Conservation (phyloP, 345 rosid species). For the Pugionium cornutum region DNA sequence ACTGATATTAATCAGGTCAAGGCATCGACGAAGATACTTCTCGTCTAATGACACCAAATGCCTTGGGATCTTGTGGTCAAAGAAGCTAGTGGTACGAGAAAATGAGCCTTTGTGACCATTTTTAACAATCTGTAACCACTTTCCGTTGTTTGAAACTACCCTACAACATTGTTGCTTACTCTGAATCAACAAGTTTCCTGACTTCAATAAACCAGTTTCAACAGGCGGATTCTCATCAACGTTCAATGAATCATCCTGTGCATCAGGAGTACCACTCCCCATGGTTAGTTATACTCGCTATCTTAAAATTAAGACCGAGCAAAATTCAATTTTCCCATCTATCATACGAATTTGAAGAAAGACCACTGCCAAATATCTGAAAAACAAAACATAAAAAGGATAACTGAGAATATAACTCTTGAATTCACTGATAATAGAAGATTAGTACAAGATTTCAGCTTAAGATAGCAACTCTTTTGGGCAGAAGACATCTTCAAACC, state of each 20-base stretch:
- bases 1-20: slow-evolving; percentile 58
- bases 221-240: slow-evolving; percentile 34
- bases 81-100: slow-evolving; percentile 44
- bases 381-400: slow-evolving; percentile 14
- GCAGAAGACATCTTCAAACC: slow-evolving; percentile 6
- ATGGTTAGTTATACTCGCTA: slow-evolving; percentile 41
- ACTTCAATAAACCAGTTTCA: slow-evolving; percentile 27
- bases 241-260: slow-evolving; percentile 48
- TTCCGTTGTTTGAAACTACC: slow-evolving; percentile 46
- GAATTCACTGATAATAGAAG: not conserved
- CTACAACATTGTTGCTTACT: slow-evolving; percentile 43
- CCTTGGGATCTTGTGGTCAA: slow-evolving; percentile 67
- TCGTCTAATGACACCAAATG: slow-evolving; percentile 72
- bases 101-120: slow-evolving; percentile 51
- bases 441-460: not conserved
- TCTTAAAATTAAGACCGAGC: slow-evolving; percentile 15
- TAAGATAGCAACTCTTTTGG: not conserved
- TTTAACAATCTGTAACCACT: slow-evolving; percentile 53
- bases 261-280: slow-evolving; percentile 47
- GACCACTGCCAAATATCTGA: slow-evolving; percentile 26
- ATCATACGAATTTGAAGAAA: not conserved
- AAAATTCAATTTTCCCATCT: slow-evolving; percentile 37
- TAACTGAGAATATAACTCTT: not conserved
- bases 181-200: slow-evolving; percentile 45
- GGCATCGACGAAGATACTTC: slow-evolving; percentile 71